Evolutionary conservation across 768 basidiomycete genomes (phyloP).

Genomic region (Cyclocybe aegerita): DNA sequence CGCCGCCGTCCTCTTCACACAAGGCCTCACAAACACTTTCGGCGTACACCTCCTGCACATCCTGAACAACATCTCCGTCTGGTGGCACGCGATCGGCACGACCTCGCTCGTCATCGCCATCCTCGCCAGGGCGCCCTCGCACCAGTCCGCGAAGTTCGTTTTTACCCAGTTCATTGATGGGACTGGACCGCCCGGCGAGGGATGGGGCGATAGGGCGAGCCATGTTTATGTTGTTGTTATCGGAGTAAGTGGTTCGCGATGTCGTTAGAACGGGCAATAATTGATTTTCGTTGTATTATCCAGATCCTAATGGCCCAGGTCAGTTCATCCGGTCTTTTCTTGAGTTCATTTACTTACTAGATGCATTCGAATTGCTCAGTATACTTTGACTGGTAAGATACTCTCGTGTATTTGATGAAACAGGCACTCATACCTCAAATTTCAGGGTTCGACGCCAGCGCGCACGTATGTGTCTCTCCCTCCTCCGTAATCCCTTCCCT

Average conservation of each 20-base stretch:
- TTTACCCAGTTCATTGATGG: conserved; percentile 71
- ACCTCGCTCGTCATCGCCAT: conserved; percentile 65
- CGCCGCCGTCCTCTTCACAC: conserved; percentile 65
- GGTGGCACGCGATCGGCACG: conserved; percentile 76
- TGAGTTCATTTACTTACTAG: no score
- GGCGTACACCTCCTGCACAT: conserved; percentile 63
- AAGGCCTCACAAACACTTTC: conserved; percentile 76
- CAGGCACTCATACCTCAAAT: neutral
- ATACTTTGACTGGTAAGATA: conserved; percentile 62
- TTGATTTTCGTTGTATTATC: neutral
- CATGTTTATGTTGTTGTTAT: conserved; percentile 69
- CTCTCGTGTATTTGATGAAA: neutral
- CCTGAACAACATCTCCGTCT: conserved; percentile 71
- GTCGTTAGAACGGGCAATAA: neutral
- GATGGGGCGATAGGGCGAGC: conserved; percentile 70
- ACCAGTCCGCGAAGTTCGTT: conserved; percentile 68
- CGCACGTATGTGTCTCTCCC: conserved; percentile 46
- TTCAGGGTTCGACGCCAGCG: conserved; percentile 73
- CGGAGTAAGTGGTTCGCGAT: conserved; percentile 37
- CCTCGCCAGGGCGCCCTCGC: conserved; percentile 68
- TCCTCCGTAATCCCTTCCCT: neutral
- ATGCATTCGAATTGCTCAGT: no score
- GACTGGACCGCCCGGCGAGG: conserved; percentile 50
- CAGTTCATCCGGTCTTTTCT: no score
- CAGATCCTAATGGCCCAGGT: conserved; percentile 70